phyloP scores from a whole-genome alignment of 805 yeast genomes.

The Barnettozyma salicaria region DNA sequence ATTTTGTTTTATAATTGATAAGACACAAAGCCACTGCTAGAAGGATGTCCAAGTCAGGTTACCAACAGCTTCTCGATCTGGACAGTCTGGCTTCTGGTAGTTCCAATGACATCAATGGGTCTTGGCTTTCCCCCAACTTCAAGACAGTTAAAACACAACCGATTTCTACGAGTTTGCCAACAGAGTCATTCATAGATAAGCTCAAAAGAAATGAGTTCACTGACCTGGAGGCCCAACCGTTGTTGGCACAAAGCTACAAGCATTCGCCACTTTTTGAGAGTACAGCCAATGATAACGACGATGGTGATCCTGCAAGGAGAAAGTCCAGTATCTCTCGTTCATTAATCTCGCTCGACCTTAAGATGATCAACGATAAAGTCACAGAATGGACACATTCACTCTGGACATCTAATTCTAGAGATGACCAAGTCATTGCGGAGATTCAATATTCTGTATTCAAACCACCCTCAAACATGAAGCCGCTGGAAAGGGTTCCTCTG shows the following conservation, averaged over 20 bases:
- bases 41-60: neutral
- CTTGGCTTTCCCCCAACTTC: neutral
- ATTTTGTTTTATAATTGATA: no score
- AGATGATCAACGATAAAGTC: slow-evolving; percentile 19
- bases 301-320: slow-evolving; percentile 8
- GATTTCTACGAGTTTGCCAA: slow-evolving; percentile 12
- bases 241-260: neutral
- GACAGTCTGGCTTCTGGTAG: no score
- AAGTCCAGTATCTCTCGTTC: slow-evolving; percentile 18
- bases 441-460: slow-evolving; percentile 53
- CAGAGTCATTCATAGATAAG: neutral
- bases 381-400: slow-evolving; percentile 26
- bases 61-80: slow-evolving; percentile 1
- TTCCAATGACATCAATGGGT: neutral
- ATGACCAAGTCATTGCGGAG: slow-evolving; percentile 29
- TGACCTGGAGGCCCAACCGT: slow-evolving; percentile 4
- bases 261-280: slow-evolving; percentile 3
- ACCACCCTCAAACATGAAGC: slow-evolving; percentile 30
- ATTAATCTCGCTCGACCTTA: slow-evolving; percentile 22
- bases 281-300: neutral
- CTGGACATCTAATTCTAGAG: slow-evolving; percentile 23
- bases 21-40: no score
- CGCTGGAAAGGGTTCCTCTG: slow-evolving; percentile 26
- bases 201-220: neutral
- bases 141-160: slow-evolving; percentile 12